Percentiles rank a stretch among this genome's conserved stretches.
These are phyloP conservation scores for Sonneratia caseolaris DNA, from an alignment of 345 rosid species.

Conservation along the genomic window DNA sequence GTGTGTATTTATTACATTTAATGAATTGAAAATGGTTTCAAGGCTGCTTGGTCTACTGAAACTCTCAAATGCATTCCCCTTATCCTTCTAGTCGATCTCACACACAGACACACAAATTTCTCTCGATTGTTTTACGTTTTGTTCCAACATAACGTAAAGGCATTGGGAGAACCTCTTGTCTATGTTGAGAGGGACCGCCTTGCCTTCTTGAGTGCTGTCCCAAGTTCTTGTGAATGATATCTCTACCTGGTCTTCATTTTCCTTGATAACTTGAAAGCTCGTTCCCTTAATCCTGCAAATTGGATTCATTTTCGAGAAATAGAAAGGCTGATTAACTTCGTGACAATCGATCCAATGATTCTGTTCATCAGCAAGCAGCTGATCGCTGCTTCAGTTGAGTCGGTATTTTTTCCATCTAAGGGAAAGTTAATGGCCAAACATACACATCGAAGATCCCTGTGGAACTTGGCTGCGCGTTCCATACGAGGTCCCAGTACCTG, in stretches of 20 bases:
- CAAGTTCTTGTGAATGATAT: conserved; percentile 49
- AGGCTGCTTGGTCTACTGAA: too few species aligned
- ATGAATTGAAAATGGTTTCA: too few species aligned
- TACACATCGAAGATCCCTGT: conserved; percentile 62
- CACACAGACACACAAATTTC: too few species aligned
- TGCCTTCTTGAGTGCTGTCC: conserved; percentile 33
- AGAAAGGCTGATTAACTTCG: background rate
- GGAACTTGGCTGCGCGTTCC: conserved; percentile 50
- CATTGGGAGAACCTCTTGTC: conserved; percentile 42
- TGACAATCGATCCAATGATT: too few species aligned
- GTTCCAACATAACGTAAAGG: too few species aligned
- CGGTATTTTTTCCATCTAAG: too few species aligned
- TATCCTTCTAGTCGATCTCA: too few species aligned
- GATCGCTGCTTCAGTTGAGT: too few species aligned
- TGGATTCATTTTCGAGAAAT: background rate
- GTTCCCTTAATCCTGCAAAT: conserved; percentile 48
- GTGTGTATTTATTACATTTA: too few species aligned
- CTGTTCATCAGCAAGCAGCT: background rate
- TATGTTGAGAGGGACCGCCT: conserved; percentile 44
- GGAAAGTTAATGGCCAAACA: conserved; percentile 11
- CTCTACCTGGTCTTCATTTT: conserved; percentile 48
- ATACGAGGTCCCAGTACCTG: conserved; percentile 78
- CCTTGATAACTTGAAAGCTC: conserved; percentile 33
- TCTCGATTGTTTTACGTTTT: too few species aligned
- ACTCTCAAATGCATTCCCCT: too few species aligned